These are phyloP conservation scores for Debaryomyces sp. DNA, from an alignment of 1,139 yeast genomes.

Conservation along the genomic window DNA sequence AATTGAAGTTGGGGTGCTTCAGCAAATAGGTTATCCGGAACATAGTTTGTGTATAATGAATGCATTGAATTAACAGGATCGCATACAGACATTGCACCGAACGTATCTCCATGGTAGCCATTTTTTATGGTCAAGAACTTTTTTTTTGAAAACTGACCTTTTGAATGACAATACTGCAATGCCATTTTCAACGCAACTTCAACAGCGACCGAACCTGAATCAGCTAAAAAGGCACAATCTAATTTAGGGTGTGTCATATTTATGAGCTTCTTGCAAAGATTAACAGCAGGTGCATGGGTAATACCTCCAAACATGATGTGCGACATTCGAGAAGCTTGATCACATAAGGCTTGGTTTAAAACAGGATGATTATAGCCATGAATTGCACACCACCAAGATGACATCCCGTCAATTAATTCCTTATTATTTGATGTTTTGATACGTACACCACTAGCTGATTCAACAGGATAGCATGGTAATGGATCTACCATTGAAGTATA, in stretches of 20 bases:
- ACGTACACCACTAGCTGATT: slow-evolving; percentile 23
- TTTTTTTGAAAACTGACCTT: slow-evolving; percentile 14
- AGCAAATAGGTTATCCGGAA: slow-evolving; percentile 26
- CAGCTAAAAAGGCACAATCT: slow-evolving; percentile 28
- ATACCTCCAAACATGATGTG: slow-evolving; percentile 36
- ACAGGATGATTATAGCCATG: slow-evolving; percentile 31
- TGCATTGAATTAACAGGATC: slow-evolving; percentile 33
- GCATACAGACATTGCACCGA: slow-evolving; percentile 28
- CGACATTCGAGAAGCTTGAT: slow-evolving; percentile 24
- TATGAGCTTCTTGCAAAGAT: slow-evolving; percentile 19
- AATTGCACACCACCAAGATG: slow-evolving; percentile 37
- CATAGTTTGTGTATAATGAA: slow-evolving; percentile 24
- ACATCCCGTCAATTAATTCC: slow-evolving; percentile 29
- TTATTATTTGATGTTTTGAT: slow-evolving; percentile 19
- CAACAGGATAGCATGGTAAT: slow-evolving; percentile 26
- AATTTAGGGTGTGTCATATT: slow-evolving; percentile 21
- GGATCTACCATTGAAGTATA: slow-evolving; percentile 29
- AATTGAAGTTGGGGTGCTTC: slow-evolving; percentile 20
- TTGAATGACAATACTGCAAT: slow-evolving; percentile 16
- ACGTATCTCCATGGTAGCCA: slow-evolving; percentile 30
- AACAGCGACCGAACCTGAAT: slow-evolving; percentile 16
- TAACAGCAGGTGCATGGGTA: slow-evolving; percentile 30
- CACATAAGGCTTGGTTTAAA: slow-evolving; percentile 24
- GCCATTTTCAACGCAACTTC: slow-evolving; percentile 15
- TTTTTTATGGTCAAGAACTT: slow-evolving; percentile 22